phyloP scores from a whole-genome alignment of 2,329 filamentous ascomycete genomes.

The Colletotrichum tanaceti region DNA sequence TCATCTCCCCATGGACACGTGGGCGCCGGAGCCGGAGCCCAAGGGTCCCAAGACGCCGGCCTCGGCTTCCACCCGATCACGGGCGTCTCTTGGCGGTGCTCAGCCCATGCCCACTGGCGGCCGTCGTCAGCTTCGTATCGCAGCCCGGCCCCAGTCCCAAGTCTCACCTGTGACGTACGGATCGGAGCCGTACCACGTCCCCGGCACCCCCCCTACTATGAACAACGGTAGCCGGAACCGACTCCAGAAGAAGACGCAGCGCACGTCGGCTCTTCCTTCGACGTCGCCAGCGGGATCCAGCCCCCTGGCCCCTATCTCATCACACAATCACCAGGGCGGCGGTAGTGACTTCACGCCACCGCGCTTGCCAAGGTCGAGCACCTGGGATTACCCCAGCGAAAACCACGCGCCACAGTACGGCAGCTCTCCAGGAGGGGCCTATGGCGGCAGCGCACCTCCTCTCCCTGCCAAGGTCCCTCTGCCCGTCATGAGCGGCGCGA shows the following conservation, averaged over 20 bases:
- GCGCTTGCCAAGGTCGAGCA: slow-evolving; percentile 58
- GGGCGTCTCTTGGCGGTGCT: slow-evolving; percentile 63
- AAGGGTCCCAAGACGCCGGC: slow-evolving; percentile 48
- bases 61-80: slow-evolving; percentile 41
- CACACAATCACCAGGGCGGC: slow-evolving; percentile 63
- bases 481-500: slow-evolving; percentile 56
- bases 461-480: slow-evolving; percentile 79
- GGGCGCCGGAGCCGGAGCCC: slow-evolving; percentile 80
- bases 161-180: slow-evolving; percentile 49
- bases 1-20: slow-evolving; percentile 80
- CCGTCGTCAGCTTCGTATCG: slow-evolving; percentile 64
- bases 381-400: slow-evolving; percentile 66
- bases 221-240: slow-evolving; percentile 63
- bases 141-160: slow-evolving; percentile 62
- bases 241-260: slow-evolving; percentile 72
- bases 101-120: slow-evolving; percentile 64
- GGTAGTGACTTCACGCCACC: slow-evolving; percentile 56
- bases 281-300: slow-evolving; percentile 55
- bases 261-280: slow-evolving; percentile 55
- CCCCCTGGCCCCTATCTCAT: slow-evolving; percentile 65
- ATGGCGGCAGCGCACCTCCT: slow-evolving; percentile 59
- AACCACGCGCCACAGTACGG: slow-evolving; percentile 59
- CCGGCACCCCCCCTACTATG: slow-evolving; percentile 49
- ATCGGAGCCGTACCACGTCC: slow-evolving; percentile 46
- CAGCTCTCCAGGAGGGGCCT: slow-evolving; percentile 43